Percentiles rank a stretch among this genome's conserved stretches.
These are phyloP conservation scores for Eucalyptus tenuipes DNA, from an alignment of 345 rosid species.

Conservation along the genomic window DNA sequence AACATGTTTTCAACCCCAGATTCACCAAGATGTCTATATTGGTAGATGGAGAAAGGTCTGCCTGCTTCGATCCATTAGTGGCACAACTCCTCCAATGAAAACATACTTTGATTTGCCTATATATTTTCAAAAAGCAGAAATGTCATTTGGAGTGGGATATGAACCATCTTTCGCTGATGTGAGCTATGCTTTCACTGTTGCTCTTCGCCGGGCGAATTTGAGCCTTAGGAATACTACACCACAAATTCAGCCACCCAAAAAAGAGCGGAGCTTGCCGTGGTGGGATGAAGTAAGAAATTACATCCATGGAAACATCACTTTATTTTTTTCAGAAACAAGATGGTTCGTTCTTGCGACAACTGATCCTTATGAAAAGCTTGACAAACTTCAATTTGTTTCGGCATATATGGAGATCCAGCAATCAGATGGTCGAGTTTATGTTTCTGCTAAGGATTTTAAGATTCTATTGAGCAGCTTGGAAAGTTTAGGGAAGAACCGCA, in stretches of 20 bases:
- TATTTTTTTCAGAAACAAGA: constrained; percentile 56
- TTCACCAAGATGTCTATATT: constrained; percentile 73
- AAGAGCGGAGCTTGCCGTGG: constrained; percentile 94
- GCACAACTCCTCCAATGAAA: constrained; percentile 94
- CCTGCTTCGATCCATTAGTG: constrained; percentile 89
- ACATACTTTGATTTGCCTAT: constrained; percentile 79
- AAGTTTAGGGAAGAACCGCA: constrained; percentile 53
- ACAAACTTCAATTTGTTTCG: constrained; percentile 65
- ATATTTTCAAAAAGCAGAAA: constrained; percentile 63
- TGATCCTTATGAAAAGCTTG: constrained; percentile 94
- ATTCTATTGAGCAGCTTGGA: constrained; percentile 78
- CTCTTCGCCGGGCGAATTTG: constrained; percentile 93
- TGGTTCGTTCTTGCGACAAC: constrained; percentile 81
- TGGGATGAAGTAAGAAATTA: constrained; percentile 99
- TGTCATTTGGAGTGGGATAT: constrained; percentile 89
- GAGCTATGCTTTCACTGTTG: constrained; percentile 93
- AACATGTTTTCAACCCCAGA: constrained; percentile 88
- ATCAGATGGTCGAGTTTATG: constrained; percentile 78
- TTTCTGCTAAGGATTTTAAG: constrained; percentile 74
- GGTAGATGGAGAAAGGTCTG: constrained; percentile 96
- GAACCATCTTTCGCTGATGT: constrained; percentile 92
- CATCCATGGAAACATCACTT: constrained; percentile 67
- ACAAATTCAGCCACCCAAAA: constrained; percentile 46
- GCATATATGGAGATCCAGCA: constrained; percentile 79
- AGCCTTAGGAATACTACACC: constrained; percentile 58